phyloP scores from a whole-genome alignment of 1,284 basidiomycete genomes.

The Rhizoctonia solani region DNA sequence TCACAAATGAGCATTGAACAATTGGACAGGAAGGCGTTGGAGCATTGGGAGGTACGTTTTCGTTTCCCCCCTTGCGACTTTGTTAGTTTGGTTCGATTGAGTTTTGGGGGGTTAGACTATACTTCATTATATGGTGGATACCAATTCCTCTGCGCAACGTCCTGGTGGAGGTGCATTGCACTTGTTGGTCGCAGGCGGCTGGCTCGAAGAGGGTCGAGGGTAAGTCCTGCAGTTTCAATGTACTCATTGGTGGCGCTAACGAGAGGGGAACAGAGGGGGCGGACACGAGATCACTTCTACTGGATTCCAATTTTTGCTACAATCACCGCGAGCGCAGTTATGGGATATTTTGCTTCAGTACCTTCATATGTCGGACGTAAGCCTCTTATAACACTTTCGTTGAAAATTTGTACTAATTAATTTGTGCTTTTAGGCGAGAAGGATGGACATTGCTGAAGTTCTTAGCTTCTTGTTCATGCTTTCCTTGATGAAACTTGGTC shows the following conservation, averaged over 20 bases:
- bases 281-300: slow-evolving; percentile 83
- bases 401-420: slow-evolving; percentile 30
- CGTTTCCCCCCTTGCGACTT: slow-evolving; percentile 32
- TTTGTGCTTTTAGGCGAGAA: slow-evolving; percentile 62
- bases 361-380: slow-evolving; percentile 76
- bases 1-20: slow-evolving; percentile 59
- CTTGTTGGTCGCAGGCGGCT: slow-evolving; percentile 80
- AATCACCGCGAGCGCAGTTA: slow-evolving; percentile 96
- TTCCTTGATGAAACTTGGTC: slow-evolving; percentile 89
- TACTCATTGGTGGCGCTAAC: background rate
- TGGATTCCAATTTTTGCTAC: slow-evolving; percentile 96
- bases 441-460: slow-evolving; percentile 92
- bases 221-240: slow-evolving; percentile 27
- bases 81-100: slow-evolving; percentile 17
- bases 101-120: slow-evolving; percentile 67
- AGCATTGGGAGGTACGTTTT: slow-evolving; percentile 94
- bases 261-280: slow-evolving; percentile 42
- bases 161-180: slow-evolving; percentile 83
- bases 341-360: slow-evolving; percentile 96
- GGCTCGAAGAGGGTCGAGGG: slow-evolving; percentile 64
- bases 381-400: slow-evolving; percentile 39
- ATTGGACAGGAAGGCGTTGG: slow-evolving; percentile 84
- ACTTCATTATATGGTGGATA: slow-evolving; percentile 96
- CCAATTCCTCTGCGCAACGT: slow-evolving; percentile 64
- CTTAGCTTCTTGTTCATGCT: slow-evolving; percentile 95